Evolutionary conservation across 2,329 filamentous ascomycete species (phyloP).

Genomic region (Alternaria gansuensis): DNA sequence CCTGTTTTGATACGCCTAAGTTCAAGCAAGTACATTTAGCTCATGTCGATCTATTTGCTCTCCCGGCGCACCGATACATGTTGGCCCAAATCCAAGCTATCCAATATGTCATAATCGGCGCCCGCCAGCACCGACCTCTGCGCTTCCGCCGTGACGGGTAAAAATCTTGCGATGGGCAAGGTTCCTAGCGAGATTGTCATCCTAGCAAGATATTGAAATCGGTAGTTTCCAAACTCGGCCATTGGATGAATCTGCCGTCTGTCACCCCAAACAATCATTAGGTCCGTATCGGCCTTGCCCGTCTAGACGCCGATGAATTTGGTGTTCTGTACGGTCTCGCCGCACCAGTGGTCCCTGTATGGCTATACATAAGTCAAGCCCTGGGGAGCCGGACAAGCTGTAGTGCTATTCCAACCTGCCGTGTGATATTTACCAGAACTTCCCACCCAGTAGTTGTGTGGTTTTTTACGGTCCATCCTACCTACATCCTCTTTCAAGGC

Average conservation of each 20-base stretch:
- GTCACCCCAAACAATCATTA: conserved; percentile 13
- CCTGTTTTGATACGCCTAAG: conserved; percentile 10
- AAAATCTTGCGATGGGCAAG: conserved; percentile 17
- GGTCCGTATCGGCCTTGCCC: conserved; percentile 15
- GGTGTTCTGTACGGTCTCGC: conserved; percentile 18
- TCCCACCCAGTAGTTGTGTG: conserved; percentile 14
- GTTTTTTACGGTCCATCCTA: conserved; percentile 7
- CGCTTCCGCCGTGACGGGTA: conserved; percentile 20
- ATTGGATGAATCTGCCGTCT: conserved; percentile 18
- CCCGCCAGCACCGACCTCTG: conserved; percentile 24
- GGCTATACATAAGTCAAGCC: conserved; percentile 17
- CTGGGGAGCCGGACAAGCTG: conserved; percentile 38
- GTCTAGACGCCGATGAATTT: conserved; percentile 12
- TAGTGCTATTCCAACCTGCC: conserved; percentile 9
- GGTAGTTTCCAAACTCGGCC: conserved; percentile 10
- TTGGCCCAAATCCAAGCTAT: conserved; percentile 21
- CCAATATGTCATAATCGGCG: conserved; percentile 39
- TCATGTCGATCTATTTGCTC: conserved; percentile 28
- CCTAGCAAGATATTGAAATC: conserved; percentile 11
- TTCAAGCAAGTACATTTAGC: conserved; percentile 8
- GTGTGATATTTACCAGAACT: conserved; percentile 31
- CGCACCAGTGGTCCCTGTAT: conserved; percentile 16
- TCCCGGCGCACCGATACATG: conserved; percentile 21
- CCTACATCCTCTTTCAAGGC: conserved; percentile 2
- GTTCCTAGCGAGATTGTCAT: conserved; percentile 13